Percentiles rank a stretch among this genome's conserved stretches.
phyloP scores from a whole-genome alignment of 2,329 filamentous ascomycete species.

The Diplodia scrobiculata region DNA sequence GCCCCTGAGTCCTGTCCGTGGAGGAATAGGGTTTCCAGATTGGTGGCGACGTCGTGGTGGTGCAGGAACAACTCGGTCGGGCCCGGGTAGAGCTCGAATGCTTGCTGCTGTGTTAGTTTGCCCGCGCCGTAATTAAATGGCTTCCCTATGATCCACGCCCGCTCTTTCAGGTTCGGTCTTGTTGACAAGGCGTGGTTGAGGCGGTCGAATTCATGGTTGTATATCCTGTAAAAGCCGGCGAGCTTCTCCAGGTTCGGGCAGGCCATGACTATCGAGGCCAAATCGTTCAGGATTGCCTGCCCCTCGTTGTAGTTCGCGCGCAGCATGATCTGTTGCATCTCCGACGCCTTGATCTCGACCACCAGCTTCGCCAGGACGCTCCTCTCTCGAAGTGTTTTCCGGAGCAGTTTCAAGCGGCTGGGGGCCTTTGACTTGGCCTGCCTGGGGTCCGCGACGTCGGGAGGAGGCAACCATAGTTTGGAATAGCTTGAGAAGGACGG shows the following conservation, averaged over 20 bases:
- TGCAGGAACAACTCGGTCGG: conserved; percentile 57
- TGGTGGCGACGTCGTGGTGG: conserved; percentile 56
- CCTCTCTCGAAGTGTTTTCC: conserved; percentile 57
- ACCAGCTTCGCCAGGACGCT: conserved; percentile 56
- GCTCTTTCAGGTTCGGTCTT: conserved; percentile 56
- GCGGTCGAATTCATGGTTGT: conserved; percentile 57
- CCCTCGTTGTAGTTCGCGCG: conserved; percentile 45
- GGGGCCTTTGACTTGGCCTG: conserved; percentile 49
- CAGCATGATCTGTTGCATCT: conserved; percentile 49
- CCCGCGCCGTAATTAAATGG: conserved; percentile 12
- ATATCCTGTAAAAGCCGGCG: conserved; percentile 56
- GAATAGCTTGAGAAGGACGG: conserved; percentile 49
- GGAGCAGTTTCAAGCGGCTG: conserved; percentile 56
- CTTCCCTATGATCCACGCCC: conserved; percentile 56
- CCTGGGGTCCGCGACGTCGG: conserved; percentile 44
- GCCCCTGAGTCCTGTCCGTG: conserved; percentile 45
- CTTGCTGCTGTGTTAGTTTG: conserved; percentile 36
- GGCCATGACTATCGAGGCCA: conserved; percentile 61
- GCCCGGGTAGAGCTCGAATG: conserved; percentile 44
- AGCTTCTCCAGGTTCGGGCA: conserved; percentile 61
- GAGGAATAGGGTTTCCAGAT: conserved; percentile 58
- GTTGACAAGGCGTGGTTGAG: conserved; percentile 60
- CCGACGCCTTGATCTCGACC: conserved; percentile 56
- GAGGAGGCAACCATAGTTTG: conserved; percentile 51
- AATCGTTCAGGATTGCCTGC: conserved; percentile 55